phyloP scores from a whole-genome alignment of 2,329 filamentous ascomycete genomes.

The Pochonia chlamydosporia region DNA sequence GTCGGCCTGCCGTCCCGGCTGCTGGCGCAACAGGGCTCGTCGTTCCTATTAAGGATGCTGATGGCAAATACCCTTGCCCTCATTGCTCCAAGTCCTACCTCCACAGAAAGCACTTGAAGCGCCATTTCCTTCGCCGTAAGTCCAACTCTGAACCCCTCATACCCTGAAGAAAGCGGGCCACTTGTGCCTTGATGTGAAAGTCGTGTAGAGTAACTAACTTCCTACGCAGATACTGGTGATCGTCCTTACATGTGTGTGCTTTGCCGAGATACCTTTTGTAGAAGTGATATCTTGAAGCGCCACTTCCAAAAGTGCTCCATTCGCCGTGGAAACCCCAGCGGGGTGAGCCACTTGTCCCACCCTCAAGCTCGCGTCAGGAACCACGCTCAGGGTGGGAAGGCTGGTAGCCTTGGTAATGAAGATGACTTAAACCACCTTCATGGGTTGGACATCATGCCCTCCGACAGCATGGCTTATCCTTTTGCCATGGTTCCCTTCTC shows the following conservation, averaged over 20 bases:
- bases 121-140: conserved; percentile 93
- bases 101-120: conserved; percentile 95
- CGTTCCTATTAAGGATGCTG: conserved; percentile 90
- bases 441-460: conserved; percentile 52
- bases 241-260: conserved; percentile 97
- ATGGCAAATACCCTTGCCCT: conserved; percentile 96
- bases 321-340: conserved; percentile 89
- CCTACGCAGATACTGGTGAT: conserved; percentile 77
- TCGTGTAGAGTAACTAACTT: conserved; percentile 24
- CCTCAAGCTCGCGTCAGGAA: conserved; percentile 86
- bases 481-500: conserved; percentile 51
- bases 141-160: conserved; percentile 21
- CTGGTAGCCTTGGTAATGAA: conserved; percentile 44
- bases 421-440: conserved; percentile 55
- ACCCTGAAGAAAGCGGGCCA: not conserved
- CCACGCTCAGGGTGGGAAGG: conserved; percentile 55
- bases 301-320: conserved; percentile 99
- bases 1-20: conserved; percentile 70
- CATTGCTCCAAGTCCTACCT: conserved; percentile 98
- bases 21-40: conserved; percentile 70
- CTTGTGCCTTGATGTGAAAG: conserved; percentile 11
- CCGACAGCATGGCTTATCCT: conserved; percentile 51
- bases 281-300: conserved; percentile 96
- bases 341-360: conserved; percentile 89
- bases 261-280: conserved; percentile 95